phyloP scores from a whole-genome alignment of 352 stramenopile genomes.

The Pythium graminicola region DNA sequence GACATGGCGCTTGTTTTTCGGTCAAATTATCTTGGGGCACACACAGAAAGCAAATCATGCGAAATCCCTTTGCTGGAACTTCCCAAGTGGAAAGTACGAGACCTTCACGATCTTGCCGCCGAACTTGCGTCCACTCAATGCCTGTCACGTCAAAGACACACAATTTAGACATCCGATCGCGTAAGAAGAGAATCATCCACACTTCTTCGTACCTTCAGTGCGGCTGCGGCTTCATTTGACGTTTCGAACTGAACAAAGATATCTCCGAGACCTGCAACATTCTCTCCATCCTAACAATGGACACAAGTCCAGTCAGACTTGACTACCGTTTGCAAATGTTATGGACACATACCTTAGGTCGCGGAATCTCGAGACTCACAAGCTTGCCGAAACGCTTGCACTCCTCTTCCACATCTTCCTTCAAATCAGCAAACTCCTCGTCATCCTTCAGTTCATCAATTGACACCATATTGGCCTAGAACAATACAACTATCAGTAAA shows the following conservation, averaged over 20 bases:
- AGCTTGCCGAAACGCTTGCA: constrained; percentile 83
- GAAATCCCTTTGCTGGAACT: constrained; percentile 66
- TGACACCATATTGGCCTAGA: constrained; percentile 75
- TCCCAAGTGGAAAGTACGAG: constrained; percentile 64
- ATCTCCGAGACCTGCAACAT: constrained; percentile 57
- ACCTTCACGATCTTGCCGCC: constrained; percentile 81
- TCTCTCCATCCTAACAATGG: constrained; percentile 41
- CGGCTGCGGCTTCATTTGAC: constrained; percentile 43
- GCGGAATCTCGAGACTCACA: constrained; percentile 64
- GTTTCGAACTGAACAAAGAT: constrained; percentile 79
- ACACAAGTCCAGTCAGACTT: neutral
- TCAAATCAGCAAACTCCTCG: constrained; percentile 80
- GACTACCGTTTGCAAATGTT: neutral
- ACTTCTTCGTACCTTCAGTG: constrained; percentile 84
- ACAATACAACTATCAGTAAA: constrained; percentile 1
- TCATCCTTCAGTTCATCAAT: constrained; percentile 81
- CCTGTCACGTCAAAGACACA: constrained; percentile 37
- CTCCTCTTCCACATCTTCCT: constrained; percentile 86
- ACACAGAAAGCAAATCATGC: constrained; percentile 29
- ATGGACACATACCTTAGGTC: constrained; percentile 54
- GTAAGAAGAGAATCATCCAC: no score
- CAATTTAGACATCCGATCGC: no score
- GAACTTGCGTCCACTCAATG: constrained; percentile 80
- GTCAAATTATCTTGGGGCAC: neutral
- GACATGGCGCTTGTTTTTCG: constrained; percentile 16